Evolutionary conservation across 2,329 filamentous ascomycete genomes (phyloP).

Genomic region (Sclerotiophoma versabilis): DNA sequence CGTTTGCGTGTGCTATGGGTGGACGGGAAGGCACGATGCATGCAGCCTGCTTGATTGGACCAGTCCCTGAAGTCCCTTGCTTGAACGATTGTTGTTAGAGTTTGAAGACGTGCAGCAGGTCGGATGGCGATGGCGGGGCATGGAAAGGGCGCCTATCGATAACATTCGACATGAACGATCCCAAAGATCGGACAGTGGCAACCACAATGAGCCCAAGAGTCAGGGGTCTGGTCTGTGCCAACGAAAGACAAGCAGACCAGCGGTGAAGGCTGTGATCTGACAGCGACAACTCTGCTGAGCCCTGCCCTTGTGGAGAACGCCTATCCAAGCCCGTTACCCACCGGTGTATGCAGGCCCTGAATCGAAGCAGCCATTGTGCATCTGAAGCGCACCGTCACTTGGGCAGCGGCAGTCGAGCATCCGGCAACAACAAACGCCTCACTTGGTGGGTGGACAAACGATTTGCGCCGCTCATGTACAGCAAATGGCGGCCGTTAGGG

Average conservation of each 20-base stretch:
- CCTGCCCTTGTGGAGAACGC: constrained; percentile 15
- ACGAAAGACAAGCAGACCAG: constrained; percentile 8
- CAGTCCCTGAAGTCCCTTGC: constrained; percentile 7
- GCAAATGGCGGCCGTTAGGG: background rate
- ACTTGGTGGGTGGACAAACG: background rate
- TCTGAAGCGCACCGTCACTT: constrained; percentile 11
- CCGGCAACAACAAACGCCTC: constrained; percentile 2
- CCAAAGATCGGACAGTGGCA: constrained; percentile 7
- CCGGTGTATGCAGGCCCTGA: constrained; percentile 16
- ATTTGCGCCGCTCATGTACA: constrained; percentile 9
- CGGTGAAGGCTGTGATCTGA: constrained; percentile 20
- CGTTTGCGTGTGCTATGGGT: constrained; percentile 18
- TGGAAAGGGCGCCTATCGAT: constrained; percentile 21
- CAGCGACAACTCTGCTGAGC: constrained; percentile 15
- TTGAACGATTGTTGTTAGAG: constrained; percentile 13
- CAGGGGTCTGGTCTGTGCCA: constrained; percentile 11
- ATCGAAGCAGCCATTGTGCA: constrained; percentile 5
- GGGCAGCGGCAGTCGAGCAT: constrained; percentile 15
- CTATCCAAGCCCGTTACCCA: constrained; percentile 13
- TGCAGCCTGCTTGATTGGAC: constrained; percentile 13
- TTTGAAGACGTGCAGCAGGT: constrained; percentile 9
- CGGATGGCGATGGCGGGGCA: constrained; percentile 9
- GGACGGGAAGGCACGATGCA: constrained; percentile 6
- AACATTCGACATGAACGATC: constrained; percentile 5
- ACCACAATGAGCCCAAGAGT: constrained; percentile 8